These are phyloP conservation scores for Ophiorrhiza pumila DNA, from an alignment of 257 asterid species.

Conservation along the genomic window DNA sequence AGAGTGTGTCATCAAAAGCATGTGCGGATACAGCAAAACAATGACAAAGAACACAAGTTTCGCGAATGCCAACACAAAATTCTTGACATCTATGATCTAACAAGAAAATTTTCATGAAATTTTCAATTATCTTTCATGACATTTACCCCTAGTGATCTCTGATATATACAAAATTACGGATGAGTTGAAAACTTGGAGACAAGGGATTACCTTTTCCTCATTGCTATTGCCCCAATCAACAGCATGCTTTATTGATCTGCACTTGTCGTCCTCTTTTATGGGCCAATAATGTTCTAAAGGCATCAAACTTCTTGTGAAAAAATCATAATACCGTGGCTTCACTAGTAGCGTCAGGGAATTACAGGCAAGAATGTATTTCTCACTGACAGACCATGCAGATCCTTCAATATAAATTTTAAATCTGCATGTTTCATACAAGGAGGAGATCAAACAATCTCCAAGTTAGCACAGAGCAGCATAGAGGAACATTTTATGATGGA, in stretches of 20 bases:
- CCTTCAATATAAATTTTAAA: constrained; percentile 83
- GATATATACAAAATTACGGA: background rate
- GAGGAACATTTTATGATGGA: background rate
- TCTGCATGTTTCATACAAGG: constrained; percentile 25
- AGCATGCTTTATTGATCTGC: constrained; percentile 76
- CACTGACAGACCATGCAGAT: constrained; percentile 92
- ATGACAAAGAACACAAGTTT: background rate
- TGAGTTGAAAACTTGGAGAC: background rate
- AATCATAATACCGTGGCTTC: constrained; percentile 67
- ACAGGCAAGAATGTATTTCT: constrained; percentile 82
- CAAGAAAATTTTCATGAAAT: background rate
- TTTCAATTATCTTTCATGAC: too few relatives aligned
- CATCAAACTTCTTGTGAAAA: constrained; percentile 74
- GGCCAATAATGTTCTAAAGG: constrained; percentile 94
- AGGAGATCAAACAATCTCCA: background rate
- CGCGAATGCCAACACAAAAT: background rate
- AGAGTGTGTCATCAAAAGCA: background rate
- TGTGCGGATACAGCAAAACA: background rate
- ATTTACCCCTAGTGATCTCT: background rate
- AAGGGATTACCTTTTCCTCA: constrained; percentile 34
- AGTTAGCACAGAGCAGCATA: background rate
- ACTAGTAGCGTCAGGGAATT: constrained; percentile 63
- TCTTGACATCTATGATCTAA: background rate
- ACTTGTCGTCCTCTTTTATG: constrained; percentile 52
- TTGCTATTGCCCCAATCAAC: constrained; percentile 88